Evolutionary conservation across 2,329 filamentous ascomycete genomes (phyloP), one percentile per base, ranked within the genome.

Genomic region (Colletotrichum lupini): DNA sequence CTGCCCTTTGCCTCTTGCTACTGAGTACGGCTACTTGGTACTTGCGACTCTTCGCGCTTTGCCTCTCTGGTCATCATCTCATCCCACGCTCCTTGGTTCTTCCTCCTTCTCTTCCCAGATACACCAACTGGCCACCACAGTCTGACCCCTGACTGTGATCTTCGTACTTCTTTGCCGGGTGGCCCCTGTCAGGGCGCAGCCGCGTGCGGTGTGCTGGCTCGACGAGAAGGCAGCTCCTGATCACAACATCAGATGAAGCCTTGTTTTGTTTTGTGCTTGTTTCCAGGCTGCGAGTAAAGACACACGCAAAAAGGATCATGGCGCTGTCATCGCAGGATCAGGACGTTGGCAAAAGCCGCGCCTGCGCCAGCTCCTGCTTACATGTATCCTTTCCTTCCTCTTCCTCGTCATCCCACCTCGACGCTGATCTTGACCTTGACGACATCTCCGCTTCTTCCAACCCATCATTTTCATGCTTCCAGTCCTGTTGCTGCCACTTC

Each of bases 191-290:
- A 61, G 55, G 61, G 61, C 37, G 67, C 49, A 67, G 60, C 56
- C 37, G 35, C 68, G 24, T 32, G 52, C 52, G 56, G 49, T 72
- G 67, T 55, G 68, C 68, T 74, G 68, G 72, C 72, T 74, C 56
- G 68, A 58, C 67, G 49, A 72, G 62, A 62, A 58, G 26, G 35
- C 68, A 72, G 57, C 57, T 62, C 68, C 56, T 67, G 57, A 30
- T 67, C 30, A 37, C 61, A n/a, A 71, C 72, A 53, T 67, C 68
- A 72, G 72, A 73, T 70, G 67, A 67, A 67, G 72, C 37, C 71
- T 67, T 62, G 68, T 72, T 67, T 67, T 72, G 68, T 74, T 74
- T 72, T 74, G 68, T 67, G 61, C 61, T 52, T 57, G 72, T 74
- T 74, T 74, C 67, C 42, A 59, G 65, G 28, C 58, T 68, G 65